Evolutionary conservation across 2,329 filamentous ascomycete genomes (phyloP).

Genomic region (Nectriaceae sp.): DNA sequence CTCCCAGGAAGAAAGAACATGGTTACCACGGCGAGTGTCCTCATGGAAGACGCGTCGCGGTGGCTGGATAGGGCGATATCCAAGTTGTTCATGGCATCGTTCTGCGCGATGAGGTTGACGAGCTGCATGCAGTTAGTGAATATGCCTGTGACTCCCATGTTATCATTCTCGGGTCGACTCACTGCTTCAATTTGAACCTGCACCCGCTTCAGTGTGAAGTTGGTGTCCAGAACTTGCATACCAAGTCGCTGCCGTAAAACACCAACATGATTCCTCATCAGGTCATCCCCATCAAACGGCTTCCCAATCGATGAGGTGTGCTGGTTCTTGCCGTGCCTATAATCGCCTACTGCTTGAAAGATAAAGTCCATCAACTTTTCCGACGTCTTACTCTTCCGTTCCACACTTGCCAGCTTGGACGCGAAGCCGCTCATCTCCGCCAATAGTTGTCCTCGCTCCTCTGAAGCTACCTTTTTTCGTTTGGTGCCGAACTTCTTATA

Average conservation of each 20-base stretch:
- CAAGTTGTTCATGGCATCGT: conserved; percentile 38
- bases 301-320: neutral
- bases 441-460: conserved; percentile 33
- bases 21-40: conserved; percentile 44
- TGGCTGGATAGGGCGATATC: conserved; percentile 39
- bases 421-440: conserved; percentile 37
- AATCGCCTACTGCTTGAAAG: conserved; percentile 8
- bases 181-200: conserved; percentile 43
- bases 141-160: too few species aligned
- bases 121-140: conserved; percentile 28
- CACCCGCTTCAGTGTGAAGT: conserved; percentile 38
- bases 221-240: conserved; percentile 40
- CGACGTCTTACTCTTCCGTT: conserved; percentile 38
- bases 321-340: conserved; percentile 1
- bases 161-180: too few species aligned
- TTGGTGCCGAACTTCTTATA: conserved; percentile 35
- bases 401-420: conserved; percentile 39
- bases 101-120: conserved; percentile 40
- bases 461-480: conserved; percentile 28
- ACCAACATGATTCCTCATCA: conserved; percentile 29
- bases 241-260: conserved; percentile 34
- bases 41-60: conserved; percentile 46
- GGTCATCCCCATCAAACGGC: conserved; percentile 9
- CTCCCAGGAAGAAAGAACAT: conserved; percentile 46
- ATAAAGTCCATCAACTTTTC: conserved; percentile 38